Evolutionary conservation across 1,139 yeast genomes (phyloP), one percentile per base, ranked within the genome.

Genomic region (Taiozyma sp.): DNA sequence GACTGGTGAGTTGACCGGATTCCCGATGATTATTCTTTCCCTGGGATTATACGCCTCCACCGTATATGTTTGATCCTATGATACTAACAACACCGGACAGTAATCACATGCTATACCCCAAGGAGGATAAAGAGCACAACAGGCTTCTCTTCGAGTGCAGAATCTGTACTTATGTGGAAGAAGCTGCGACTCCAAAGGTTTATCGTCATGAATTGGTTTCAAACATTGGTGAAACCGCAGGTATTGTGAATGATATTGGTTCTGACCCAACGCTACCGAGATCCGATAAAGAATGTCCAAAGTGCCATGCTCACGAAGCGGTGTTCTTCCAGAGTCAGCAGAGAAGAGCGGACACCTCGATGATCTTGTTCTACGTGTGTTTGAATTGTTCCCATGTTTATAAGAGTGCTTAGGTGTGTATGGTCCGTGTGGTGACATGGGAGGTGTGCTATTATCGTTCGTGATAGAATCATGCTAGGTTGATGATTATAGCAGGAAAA

Each of bases 311-410:
- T 56, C 83, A 83, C 58, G 96, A 92, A 62, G 89, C 96, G 68
- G 99, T 95, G 50, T 93, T 93, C 67, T 93, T 95, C 78, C 99
- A 93, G 70, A 84, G 95, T 41, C 99, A 93, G 69, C 98, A 93
- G 70, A 80, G 91, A 65, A 79, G 97, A 52, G 91, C 89, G 50
- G 99, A 95, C 66, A 93, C 99, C 2, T 85, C 95, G 58, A 93
- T 93, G 99, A 87, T 87, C 54, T 77, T 93, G 70, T 93, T 93
- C 68, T 93, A 89, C 68, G 99, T 93, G 51, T 93, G 99, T 69
- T 72, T 88, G 60, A 79, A 84, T 51, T 93, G 99, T 69, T 87
- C 89, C 56, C 83, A 87, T 65, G 90, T 87, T 50, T 87, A 54
- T 48, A 56, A 58, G 52, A 61, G 64, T 53, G 58, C 52, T 10